Evolutionary conservation across 139 green algal genomes (phyloP), one percentile per base, ranked within the genome.

Genomic region (Micractinium conductrix): DNA sequence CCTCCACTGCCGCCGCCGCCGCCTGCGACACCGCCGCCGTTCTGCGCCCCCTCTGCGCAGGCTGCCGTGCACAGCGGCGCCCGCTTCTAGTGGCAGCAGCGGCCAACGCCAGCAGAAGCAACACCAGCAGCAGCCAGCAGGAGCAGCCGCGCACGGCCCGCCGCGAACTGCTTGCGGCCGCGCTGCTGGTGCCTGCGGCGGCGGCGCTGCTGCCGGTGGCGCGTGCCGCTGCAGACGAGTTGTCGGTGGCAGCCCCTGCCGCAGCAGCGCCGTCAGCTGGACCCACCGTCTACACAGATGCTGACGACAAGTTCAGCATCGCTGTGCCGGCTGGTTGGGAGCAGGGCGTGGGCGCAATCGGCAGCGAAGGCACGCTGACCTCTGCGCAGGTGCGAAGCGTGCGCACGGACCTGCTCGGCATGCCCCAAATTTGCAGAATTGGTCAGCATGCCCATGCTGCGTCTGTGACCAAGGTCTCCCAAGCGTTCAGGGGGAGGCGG

Each of bases 251-350:
- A 1, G 37, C 53, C 37, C 28, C 75, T 42, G 37, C 53, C 4
- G 30, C 60, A 8, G 62, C 60, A 9, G 58, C 38, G 7, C 35
- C 74, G 0, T 35, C 74, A 4, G 45, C 74, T 16, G 5, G 22
- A 21, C 40, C 19, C 38, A 65, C 43, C 19, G 63, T n/a, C 10
- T 78, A 80, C 30, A 45, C 53, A 4, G 80, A 80, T 63, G 78
- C 74, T 0, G n/a, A 84, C 30, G 72, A 86, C 58, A 72, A 69
- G 35, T 85, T 84, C 44, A 53, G 43, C 19, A 80, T 82, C 24
- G 35, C 35, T 0, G 62, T 84, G 43, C 76, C 84, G 2, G 37
- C 79, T 37, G 80, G 76, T 19, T 79, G 78, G 78, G 80, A 68
- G n/a, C 38, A 63, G 38, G 87, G 78, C 68, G 48, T 30, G n/a